phyloP scores from a whole-genome alignment of 345 rosid genomes.

The Eucalyptus sideroxylon region DNA sequence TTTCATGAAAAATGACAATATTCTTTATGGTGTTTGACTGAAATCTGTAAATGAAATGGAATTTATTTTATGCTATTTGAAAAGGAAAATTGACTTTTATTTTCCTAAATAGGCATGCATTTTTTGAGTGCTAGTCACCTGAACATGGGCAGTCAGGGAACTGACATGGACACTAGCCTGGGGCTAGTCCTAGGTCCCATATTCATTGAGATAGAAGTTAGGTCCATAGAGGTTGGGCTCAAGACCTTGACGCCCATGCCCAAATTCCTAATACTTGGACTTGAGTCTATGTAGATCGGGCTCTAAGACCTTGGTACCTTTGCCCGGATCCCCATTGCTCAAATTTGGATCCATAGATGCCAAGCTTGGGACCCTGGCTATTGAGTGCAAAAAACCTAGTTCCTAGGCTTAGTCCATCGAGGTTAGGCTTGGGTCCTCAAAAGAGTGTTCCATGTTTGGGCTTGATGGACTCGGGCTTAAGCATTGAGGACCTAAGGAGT shows the following conservation, averaged over 20 bases:
- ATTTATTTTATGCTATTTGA: background rate
- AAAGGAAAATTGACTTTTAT: background rate
- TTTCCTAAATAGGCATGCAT: background rate
- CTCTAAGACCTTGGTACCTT: background rate
- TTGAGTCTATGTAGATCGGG: fast-evolving
- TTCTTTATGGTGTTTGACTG: background rate
- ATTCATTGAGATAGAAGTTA: background rate
- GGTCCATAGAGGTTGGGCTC: background rate
- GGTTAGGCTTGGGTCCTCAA: background rate
- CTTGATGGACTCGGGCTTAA: background rate
- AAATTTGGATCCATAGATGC: background rate
- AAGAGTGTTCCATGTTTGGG: background rate
- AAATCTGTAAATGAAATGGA: background rate
- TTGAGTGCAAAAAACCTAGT: background rate
- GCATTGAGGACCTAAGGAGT: background rate
- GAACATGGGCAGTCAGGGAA: fast-evolving
- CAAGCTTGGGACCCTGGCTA: background rate
- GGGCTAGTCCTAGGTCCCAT: fast-evolving
- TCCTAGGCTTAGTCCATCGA: background rate
- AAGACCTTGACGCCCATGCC: background rate
- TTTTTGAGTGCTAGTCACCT: background rate
- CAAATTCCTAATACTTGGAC: background rate
- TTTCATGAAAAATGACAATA: background rate
- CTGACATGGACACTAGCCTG: fast-evolving
- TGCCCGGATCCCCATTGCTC: background rate